Percentiles rank a stretch among this genome's conserved stretches.
Conservation (phyloP, 2,329 filamentous ascomycete species). For the Sporothrix dimorphospora region DNA sequence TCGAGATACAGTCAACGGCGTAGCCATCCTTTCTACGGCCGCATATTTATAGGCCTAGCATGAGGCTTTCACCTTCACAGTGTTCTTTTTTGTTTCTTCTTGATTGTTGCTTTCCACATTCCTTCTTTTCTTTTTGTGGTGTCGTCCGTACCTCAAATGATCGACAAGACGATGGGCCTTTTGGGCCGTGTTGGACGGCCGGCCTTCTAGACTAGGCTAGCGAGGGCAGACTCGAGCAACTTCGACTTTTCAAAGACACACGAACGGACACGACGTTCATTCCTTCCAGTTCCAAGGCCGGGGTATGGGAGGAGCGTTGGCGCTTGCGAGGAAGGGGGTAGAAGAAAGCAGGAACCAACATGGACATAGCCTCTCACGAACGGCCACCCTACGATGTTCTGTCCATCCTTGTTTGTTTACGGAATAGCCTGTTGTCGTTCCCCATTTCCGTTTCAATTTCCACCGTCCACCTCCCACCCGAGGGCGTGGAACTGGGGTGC, state of each 20-base stretch:
- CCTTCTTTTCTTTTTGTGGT: background rate
- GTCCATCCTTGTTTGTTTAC: background rate
- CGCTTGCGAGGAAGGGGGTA: background rate
- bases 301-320: background rate
- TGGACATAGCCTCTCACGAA: background rate
- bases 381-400: background rate
- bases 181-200: background rate
- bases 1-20: background rate
- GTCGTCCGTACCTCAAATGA: background rate
- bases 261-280: background rate
- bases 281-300: background rate
- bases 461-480: background rate
- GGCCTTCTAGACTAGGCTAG: background rate
- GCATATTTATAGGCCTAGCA: background rate
- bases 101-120: background rate
- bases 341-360: background rate
- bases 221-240: background rate
- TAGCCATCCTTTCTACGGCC: background rate
- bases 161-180: background rate
- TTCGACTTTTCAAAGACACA: background rate
- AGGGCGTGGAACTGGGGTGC: constrained; percentile 15
- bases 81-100: background rate
- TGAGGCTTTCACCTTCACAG: background rate
- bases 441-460: background rate
- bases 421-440: background rate